These are phyloP conservation scores for Acrocalymma vagum DNA, from an alignment of 2,329 filamentous ascomycete genomes.

Conservation along the genomic window DNA sequence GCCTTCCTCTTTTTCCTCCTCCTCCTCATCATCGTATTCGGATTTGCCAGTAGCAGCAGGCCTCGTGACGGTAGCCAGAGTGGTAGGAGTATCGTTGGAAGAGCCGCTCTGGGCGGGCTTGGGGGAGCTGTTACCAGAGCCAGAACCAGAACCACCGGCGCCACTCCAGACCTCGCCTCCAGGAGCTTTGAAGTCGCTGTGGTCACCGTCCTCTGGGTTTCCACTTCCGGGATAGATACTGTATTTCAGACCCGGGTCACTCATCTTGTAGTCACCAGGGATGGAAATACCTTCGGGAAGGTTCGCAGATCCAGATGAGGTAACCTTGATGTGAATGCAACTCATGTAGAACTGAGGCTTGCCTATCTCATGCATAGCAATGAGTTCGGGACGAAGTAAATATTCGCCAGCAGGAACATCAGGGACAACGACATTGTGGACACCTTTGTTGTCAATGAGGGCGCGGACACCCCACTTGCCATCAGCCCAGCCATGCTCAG, in stretches of 20 bases:
- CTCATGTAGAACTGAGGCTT: constrained; percentile 57
- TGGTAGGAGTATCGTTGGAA: constrained; percentile 21
- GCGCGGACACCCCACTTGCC: constrained; percentile 49
- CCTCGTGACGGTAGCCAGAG: constrained; percentile 29
- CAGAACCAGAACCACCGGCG: constrained; percentile 22
- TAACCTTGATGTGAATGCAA: constrained; percentile 53
- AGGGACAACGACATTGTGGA: constrained; percentile 52
- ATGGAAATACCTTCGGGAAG: constrained; percentile 56
- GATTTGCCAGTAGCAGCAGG: constrained; percentile 20
- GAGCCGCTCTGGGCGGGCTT: constrained; percentile 13
- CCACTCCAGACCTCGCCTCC: constrained; percentile 47
- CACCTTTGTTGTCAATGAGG: constrained; percentile 46
- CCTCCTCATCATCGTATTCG: constrained; percentile 21
- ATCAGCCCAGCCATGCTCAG: constrained; percentile 45
- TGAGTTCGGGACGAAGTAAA: constrained; percentile 54
- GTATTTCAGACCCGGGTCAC: constrained; percentile 52
- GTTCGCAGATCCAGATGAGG: constrained; percentile 36
- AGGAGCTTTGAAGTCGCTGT: constrained; percentile 32
- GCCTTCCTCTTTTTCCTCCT: constrained; percentile 52
- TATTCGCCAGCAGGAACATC: constrained; percentile 52
- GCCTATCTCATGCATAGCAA: constrained; percentile 52
- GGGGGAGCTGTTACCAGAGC: constrained; percentile 18
- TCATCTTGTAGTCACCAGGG: constrained; percentile 51
- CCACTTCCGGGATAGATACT: no score
- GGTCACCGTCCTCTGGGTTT: no score